Percentiles rank a stretch among this genome's conserved stretches.
These are phyloP conservation scores for Basipetospora chlamydospora DNA, from an alignment of 2,329 filamentous ascomycete genomes.

Conservation along the genomic window DNA sequence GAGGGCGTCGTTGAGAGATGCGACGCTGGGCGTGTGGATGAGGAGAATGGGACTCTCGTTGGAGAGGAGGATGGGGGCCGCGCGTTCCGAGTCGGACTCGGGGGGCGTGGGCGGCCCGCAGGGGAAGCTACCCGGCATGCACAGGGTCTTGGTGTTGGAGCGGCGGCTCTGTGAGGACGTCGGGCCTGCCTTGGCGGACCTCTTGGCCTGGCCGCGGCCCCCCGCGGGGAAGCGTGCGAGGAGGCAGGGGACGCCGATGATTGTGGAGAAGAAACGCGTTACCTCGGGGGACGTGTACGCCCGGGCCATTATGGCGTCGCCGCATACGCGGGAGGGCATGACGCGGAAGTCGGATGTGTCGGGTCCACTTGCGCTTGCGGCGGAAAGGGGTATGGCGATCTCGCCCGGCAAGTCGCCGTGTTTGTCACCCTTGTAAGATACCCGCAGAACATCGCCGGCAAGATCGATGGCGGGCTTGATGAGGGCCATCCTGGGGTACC, in stretches of 20 bases:
- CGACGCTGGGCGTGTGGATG: slow-evolving; percentile 67
- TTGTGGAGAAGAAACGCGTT: slow-evolving; percentile 61
- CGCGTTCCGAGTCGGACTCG: slow-evolving; percentile 38
- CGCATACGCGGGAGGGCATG: slow-evolving; percentile 58
- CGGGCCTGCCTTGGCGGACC: slow-evolving; percentile 50
- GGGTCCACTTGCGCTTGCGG: too few relatives aligned
- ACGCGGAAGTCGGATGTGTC: slow-evolving; percentile 34
- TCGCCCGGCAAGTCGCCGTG: slow-evolving; percentile 15
- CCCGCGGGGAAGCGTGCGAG: slow-evolving; percentile 71
- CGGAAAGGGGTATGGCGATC: slow-evolving; percentile 48
- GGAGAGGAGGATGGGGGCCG: slow-evolving; percentile 52
- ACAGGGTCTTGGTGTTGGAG: too few relatives aligned
- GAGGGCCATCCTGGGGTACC: slow-evolving; percentile 75
- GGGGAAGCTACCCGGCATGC: slow-evolving; percentile 40
- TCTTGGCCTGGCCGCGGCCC: slow-evolving; percentile 39
- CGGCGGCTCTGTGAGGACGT: too few relatives aligned
- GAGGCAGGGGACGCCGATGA: slow-evolving; percentile 65
- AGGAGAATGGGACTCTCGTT: slow-evolving; percentile 91
- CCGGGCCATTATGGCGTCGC: slow-evolving; percentile 58
- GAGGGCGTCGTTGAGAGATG: slow-evolving; percentile 62
- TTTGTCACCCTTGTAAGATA: slow-evolving; percentile 32
- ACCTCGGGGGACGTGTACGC: slow-evolving; percentile 53
- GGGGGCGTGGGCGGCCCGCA: slow-evolving; percentile 34
- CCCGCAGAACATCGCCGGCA: slow-evolving; percentile 44
- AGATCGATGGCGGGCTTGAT: slow-evolving; percentile 65